phyloP scores from a whole-genome alignment of 169 alveolate species.

The Plasmodium coatneyi region DNA sequence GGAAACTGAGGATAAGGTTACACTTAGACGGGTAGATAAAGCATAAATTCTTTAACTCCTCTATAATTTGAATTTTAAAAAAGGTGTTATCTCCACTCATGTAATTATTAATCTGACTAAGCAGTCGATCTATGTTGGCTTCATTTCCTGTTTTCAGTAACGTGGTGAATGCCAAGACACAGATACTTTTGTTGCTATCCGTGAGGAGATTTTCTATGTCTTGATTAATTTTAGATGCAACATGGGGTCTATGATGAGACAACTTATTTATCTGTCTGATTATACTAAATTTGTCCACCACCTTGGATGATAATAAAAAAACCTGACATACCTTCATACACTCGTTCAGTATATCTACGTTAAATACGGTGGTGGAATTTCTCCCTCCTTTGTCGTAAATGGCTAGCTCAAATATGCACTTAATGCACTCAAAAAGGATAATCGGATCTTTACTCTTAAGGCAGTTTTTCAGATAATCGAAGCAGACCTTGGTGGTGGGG shows the following conservation, averaged over 20 bases:
- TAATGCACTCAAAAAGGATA: constrained; percentile 38
- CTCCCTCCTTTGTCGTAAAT: constrained; percentile 1
- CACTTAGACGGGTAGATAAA: constrained; percentile 93
- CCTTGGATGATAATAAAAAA: constrained; percentile 61
- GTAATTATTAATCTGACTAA: constrained; percentile 85
- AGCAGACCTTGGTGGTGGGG: constrained; percentile 66
- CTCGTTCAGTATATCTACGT: constrained; percentile 58
- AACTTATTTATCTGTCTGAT: constrained; percentile 78
- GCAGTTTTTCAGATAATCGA: constrained; percentile 41
- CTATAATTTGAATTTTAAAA: constrained; percentile 92
- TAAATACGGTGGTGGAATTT: constrained; percentile 51
- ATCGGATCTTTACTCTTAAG: constrained; percentile 42
- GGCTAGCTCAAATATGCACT: constrained; percentile 33
- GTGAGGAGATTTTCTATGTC: constrained; percentile 93
- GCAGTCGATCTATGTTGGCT: constrained; percentile 92
- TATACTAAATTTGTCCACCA: constrained; percentile 54
- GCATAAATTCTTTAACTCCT: constrained; percentile 93
- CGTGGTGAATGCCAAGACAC: constrained; percentile 96
- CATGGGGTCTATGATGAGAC: constrained; percentile 79
- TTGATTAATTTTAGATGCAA: constrained; percentile 75
- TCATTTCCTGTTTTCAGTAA: constrained; percentile 96
- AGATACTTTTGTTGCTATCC: constrained; percentile 92
- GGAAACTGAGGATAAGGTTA: constrained; percentile 90
- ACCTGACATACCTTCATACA: constrained; percentile 65
- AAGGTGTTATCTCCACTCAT: constrained; percentile 88